Percentiles rank a stretch among this genome's conserved stretches.
These are phyloP conservation scores for Collybia sordida DNA, from an alignment of 768 basidiomycete species.

Conservation along the genomic window DNA sequence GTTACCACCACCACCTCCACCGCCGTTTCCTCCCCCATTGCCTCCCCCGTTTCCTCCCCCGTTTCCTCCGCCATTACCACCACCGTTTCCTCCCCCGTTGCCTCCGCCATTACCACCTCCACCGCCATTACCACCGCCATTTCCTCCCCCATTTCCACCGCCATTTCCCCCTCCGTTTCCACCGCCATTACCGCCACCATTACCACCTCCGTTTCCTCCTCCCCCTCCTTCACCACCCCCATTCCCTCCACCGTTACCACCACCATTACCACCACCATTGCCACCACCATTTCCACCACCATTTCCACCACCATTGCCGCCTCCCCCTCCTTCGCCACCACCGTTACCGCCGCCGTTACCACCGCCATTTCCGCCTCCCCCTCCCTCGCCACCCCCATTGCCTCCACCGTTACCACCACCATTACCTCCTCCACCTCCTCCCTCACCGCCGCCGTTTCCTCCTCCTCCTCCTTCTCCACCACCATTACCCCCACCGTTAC, in stretches of 20 bases:
- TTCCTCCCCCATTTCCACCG: no score
- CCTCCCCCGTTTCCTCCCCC: slow-evolving; percentile 19
- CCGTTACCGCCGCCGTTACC: no score
- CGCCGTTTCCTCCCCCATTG: slow-evolving; percentile 15
- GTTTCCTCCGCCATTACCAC: slow-evolving; percentile 10
- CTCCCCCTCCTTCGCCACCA: no score
- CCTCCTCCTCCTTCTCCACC: slow-evolving; percentile 2
- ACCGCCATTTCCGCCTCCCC: no score
- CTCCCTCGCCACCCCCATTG: no score
- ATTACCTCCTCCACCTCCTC: slow-evolving; percentile 23
- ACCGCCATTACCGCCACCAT: no score
- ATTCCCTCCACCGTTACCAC: not conserved
- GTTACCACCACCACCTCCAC: slow-evolving; percentile 1
- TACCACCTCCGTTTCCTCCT: slow-evolving; percentile 10
- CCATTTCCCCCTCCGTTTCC: no score
- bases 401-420: slow-evolving; percentile 2
- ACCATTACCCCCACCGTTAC: slow-evolving; percentile 10
- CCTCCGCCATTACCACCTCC: no score
- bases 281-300: no score
- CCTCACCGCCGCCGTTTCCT: slow-evolving; percentile 15
- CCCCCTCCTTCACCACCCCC: not conserved
- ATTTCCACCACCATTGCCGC: no score
- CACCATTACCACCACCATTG: not conserved
- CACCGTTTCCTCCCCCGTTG: no score
- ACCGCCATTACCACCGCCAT: no score